Evolutionary conservation across 2,329 filamentous ascomycete species (phyloP).

Genomic region (Metarhizium rileyi): DNA sequence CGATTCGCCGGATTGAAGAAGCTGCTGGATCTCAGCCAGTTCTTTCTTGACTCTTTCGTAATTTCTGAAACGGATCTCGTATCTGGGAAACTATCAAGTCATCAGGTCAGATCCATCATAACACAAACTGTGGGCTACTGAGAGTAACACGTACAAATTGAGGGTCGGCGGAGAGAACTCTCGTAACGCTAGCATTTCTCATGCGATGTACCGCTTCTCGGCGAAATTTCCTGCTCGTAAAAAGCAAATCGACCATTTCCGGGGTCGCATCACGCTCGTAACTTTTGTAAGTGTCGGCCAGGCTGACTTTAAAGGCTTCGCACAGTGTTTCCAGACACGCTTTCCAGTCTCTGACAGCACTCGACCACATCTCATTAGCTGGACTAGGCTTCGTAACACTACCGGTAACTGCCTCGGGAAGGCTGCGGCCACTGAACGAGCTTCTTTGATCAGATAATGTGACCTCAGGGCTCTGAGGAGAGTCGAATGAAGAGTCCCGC

Average conservation of each 20-base stretch:
- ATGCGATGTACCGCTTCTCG: constrained; percentile 33
- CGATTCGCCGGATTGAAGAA: constrained; percentile 31
- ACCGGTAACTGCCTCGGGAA: constrained; percentile 22
- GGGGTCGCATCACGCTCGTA: constrained; percentile 34
- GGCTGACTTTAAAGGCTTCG: constrained; percentile 29
- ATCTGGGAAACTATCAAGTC: constrained; percentile 28
- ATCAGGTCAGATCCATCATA: background rate
- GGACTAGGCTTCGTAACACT: constrained; percentile 13
- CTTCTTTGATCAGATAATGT: constrained; percentile 25
- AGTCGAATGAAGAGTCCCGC: constrained; percentile 21
- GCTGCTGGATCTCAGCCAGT: constrained; percentile 26
- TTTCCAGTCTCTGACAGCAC: constrained; percentile 35
- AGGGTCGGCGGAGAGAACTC: constrained; percentile 32
- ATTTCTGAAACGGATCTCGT: constrained; percentile 37
- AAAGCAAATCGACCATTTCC: constrained; percentile 32
- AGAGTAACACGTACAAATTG: constrained; percentile 27
- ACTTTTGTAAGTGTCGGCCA: constrained; percentile 34
- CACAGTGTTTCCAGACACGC: constrained; percentile 30
- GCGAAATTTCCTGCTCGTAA: constrained; percentile 32
- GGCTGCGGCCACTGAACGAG: constrained; percentile 27
- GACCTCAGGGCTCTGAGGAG: constrained; percentile 18
- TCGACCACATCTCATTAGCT: constrained; percentile 24
- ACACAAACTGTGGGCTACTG: too few species aligned
- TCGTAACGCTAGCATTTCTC: constrained; percentile 34
- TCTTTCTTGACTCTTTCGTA: constrained; percentile 36